A percentile compares a stretch with the other conserved stretches of the same genome.
Evolutionary conservation across 345 rosid species (phyloP).

Genomic region (Rhizophora apiculata): DNA sequence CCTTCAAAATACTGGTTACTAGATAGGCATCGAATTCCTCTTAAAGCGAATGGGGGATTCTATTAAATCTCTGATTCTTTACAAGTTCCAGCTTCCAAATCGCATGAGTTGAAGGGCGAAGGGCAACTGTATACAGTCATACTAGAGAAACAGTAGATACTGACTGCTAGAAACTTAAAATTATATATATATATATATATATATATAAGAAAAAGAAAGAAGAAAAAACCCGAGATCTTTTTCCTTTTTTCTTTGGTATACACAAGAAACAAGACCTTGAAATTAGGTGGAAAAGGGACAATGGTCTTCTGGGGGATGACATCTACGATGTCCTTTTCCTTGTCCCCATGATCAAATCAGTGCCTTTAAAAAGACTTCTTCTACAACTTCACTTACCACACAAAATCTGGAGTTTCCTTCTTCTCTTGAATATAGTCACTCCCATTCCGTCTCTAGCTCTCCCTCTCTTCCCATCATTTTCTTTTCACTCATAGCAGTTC

Average conservation of each 20-base stretch:
- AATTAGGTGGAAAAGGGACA: slow-evolving; percentile 34
- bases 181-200: too few species aligned
- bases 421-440: neutral
- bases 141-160: neutral
- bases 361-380: slow-evolving; percentile 35
- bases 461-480: neutral
- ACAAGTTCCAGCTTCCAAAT: too few species aligned
- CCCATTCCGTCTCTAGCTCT: neutral
- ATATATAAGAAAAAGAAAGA: too few species aligned
- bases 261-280: neutral
- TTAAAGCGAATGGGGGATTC: too few species aligned
- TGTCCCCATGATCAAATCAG: slow-evolving; percentile 23
- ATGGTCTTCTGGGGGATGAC: slow-evolving; percentile 33
- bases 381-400: slow-evolving; percentile 16
- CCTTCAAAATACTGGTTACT: neutral
- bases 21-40: neutral
- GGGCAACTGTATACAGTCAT: too few species aligned
- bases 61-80: too few species aligned
- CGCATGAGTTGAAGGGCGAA: too few species aligned
- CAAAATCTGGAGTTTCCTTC: neutral
- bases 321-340: slow-evolving; percentile 19
- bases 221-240: neutral
- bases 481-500: neutral
- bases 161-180: neutral
- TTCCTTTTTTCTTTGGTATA: too few species aligned